These are phyloP conservation scores for Neurospora tetraspora DNA, from an alignment of 495 filamentous ascomycete species.

Conservation along the genomic window DNA sequence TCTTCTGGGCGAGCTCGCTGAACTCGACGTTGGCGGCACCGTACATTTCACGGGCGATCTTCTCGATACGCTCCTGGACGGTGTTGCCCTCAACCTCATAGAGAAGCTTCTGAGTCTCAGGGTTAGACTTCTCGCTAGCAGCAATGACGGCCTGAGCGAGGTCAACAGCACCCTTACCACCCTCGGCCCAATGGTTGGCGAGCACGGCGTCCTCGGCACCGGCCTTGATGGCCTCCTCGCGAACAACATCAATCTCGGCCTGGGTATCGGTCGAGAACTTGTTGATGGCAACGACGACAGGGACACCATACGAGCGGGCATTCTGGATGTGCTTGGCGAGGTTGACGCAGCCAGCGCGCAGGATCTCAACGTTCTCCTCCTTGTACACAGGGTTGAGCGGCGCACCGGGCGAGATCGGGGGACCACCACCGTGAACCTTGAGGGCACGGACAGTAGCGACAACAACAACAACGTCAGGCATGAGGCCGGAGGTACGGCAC, in stretches of 20 bases:
- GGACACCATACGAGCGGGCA: constrained; percentile 77
- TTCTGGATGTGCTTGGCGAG: constrained; percentile 89
- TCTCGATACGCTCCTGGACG: constrained; percentile 84
- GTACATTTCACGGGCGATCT: constrained; percentile 87
- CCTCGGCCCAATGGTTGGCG: constrained; percentile 95
- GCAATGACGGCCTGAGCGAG: constrained; percentile 80
- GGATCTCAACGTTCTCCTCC: constrained; percentile 84
- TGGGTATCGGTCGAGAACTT: constrained; percentile 89
- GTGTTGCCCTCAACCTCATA: constrained; percentile 64
- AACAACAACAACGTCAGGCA: constrained; percentile 86
- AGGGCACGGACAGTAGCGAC: constrained; percentile 92
- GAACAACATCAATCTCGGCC: constrained; percentile 79
- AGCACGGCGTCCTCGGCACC: constrained; percentile 90
- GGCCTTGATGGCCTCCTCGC: constrained; percentile 83
- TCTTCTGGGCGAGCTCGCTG: constrained; percentile 86
- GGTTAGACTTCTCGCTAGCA: constrained; percentile 55
- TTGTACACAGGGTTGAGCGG: constrained; percentile 75
- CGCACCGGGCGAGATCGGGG: constrained; percentile 79
- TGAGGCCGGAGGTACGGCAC: constrained; percentile 86
- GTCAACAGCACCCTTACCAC: constrained; percentile 82
- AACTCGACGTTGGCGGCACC: constrained; percentile 87
- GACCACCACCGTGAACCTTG: constrained; percentile 94
- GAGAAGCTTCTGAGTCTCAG: constrained; percentile 82
- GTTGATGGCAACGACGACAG: constrained; percentile 97
- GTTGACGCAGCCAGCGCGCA: constrained; percentile 86